Base-by-base conservation (phyloP, 495 filamentous ascomycete genomes). In the Aspergillus sclerotioniger region DNA sequence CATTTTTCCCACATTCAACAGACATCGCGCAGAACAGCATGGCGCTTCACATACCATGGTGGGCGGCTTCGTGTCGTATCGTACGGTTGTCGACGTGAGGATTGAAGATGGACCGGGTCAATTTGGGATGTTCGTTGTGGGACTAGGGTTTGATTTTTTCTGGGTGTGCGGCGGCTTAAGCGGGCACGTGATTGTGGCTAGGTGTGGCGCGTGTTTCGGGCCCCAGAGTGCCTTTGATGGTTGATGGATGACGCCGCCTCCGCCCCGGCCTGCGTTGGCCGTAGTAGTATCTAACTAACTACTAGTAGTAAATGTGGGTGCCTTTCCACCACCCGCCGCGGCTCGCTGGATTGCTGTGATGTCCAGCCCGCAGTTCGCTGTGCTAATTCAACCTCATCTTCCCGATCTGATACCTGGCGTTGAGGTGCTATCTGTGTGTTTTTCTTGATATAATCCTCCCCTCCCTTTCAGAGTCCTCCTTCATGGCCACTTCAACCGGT, bases 401-500 rank as follows among this genome's bases (percentile, higher is more conserved):
- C n/a, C n/a, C 25, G 25, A 25, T 25, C 5, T 25, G 25, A 25
- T 25, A n/a, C 5, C 25, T 25, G 25, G 25, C 5, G 5, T 25
- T 25, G 25, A 2, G 25, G 25, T 3, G 25, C 2, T 25, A 25
- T 25, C 25, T 5, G 2, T 2, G 25, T 25, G 25, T 3, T 25
- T 25, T 25, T 25, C n/a, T n/a, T n/a, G n/a, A n/a, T n/a, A n/a
- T n/a, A n/a, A n/a, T n/a, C n/a, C n/a, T n/a, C n/a, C n/a, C n/a
- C n/a, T n/a, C n/a, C n/a, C n/a, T n/a, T n/a, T n/a, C n/a, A n/a
- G n/a, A n/a, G n/a, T n/a, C n/a, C n/a, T n/a, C n/a, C n/a, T 56
- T 37, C 55, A 94, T 94, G 90, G 82, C 90, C 32, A 80, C 84
- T 48, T 76, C 90, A 49, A 88, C 89, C 21, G 84, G 90, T 60